Evolutionary conservation across 2,329 filamentous ascomycete genomes (phyloP), one percentile per base, ranked within the genome.

Genomic region (Aurifilum marmelostoma): DNA sequence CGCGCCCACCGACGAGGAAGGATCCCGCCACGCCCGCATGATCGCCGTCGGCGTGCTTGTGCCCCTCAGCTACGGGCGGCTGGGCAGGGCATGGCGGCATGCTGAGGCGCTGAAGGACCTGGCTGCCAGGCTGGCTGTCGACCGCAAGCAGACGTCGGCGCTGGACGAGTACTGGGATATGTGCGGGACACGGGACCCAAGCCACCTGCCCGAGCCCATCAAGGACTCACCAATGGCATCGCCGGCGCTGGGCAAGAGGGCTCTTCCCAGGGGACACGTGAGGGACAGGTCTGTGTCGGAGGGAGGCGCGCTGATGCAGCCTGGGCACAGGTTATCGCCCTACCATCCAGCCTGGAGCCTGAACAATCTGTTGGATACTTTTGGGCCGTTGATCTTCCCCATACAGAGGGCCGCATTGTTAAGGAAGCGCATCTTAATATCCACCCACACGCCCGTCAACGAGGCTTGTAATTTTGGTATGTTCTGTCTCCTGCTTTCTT

Each of bases 361-460:
- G 72, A 87, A 90, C 14, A 85, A 87, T 43, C 88, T 97, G 72
- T 81, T 98, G 60, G 90, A 96, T 73, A 88, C 87, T 11, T 97
- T 98, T 77, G 96, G 96, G 0, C 96, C 96, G 1, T 84, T 99
- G 67, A 88, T 98, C 64, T 99, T 97, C 76, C 93, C 96, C 14
- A 87, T 99, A 71, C 92, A 97, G 74, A 89, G 96, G 74, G 93
- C 94, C 59, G 93, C 94, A 9, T 81, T 99, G 63, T 81, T 97
- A 71, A 88, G 95, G 68, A 95, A 96, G 80, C 88, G 96, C 68
- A 95, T 99, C 67, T 80, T 99, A 65, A 90, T 99, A 71, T 91
- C 96, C 34, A 91, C 92, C 24, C 89, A 94, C 77, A 90, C 94
- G 14, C 96, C 96, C 0, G 93, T 99, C 29, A 91, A 94, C 77